phyloP scores from a whole-genome alignment of 1,284 basidiomycete genomes.

The Ceratobasidium sp. region DNA sequence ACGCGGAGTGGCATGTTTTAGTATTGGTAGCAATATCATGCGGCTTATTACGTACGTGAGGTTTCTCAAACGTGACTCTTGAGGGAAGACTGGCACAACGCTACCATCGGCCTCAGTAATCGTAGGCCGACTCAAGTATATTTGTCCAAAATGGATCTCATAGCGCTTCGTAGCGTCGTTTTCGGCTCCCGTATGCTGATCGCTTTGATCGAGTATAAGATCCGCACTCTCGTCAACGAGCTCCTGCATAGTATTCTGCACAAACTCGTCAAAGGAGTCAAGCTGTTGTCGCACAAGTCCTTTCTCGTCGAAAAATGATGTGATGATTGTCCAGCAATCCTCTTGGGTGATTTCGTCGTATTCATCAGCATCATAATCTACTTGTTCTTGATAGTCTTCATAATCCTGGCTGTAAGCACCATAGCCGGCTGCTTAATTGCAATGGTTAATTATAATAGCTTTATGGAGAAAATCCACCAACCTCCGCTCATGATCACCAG shows the following conservation, averaged over 20 bases:
- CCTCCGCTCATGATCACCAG: conserved; percentile 26
- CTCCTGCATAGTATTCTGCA: conserved; percentile 99
- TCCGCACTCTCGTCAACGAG: conserved; percentile 95
- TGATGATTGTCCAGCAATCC: conserved; percentile 95
- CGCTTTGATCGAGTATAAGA: conserved; percentile 94
- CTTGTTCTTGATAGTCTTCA: conserved; percentile 49
- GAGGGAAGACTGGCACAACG: conserved; percentile 93
- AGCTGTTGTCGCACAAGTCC: conserved; percentile 98
- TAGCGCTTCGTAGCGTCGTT: conserved; percentile 81
- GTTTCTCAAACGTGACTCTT: conserved; percentile 94
- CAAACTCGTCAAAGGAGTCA: conserved; percentile 98
- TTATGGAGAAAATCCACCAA: not conserved
- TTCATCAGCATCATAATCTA: conserved; percentile 62
- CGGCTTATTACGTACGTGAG: conserved; percentile 60
- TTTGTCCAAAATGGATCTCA: conserved; percentile 97
- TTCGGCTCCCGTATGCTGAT: conserved; percentile 90
- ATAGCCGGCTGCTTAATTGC: conserved; percentile 17
- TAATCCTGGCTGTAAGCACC: conserved; percentile 36
- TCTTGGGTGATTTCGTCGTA: conserved; percentile 87
- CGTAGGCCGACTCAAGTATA: conserved; percentile 93
- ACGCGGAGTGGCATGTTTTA: not conserved
- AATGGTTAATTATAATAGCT: not conserved
- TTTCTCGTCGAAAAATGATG: conserved; percentile 96
- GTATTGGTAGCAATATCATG: not conserved
- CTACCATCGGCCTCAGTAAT: conserved; percentile 96